Evolutionary conservation across 768 basidiomycete genomes (phyloP), one percentile per base, ranked within the genome.

Genomic region (Serendipita vermifera): DNA sequence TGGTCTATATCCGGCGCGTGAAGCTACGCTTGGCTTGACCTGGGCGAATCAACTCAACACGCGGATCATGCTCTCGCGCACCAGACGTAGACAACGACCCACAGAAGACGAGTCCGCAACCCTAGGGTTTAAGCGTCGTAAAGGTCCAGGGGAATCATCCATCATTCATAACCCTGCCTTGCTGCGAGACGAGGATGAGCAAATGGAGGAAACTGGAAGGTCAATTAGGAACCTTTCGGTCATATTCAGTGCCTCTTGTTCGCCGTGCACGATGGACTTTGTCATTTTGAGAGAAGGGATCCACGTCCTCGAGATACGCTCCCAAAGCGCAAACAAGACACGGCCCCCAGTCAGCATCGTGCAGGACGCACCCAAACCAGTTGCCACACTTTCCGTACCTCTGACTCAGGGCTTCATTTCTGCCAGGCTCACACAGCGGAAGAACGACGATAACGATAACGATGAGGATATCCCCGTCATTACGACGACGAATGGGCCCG

Each of bases 21-120:
- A 94, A 68, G 90, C 87, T 0, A 80, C 78, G 35, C 71, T 98
- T 2, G 93, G 93, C 2, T 79, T 96, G 53, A 82, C 81, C 6
- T 98, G 94, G 94, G 86, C 93, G 14, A 97, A 94, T 67, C 85
- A 89, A 63, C 74, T 98, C 57, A 93, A 94, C 62, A 77, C 75
- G 3, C 78, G 94, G 22, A 76, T 97, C 41, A 82, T 94, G 75
- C 76, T 96, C 54, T 78, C 77, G 39, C 78, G 88, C 29, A 92
- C 91, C 0, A 78, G 77, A 7, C 73, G 88, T 58, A 75, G 83
- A 57, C 74, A 79, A 41, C 73, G 46, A 29, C 22, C 27, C 9
- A 5, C 46, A 9, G 7, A 20, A 51, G n/a, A 20, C 17, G n/a
- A 51, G 4, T 20, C n/a, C 17, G 29, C 24, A 26, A 9, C 15